phyloP scores from a whole-genome alignment of 305 asterid genomes.

The Nicotiana rustica region DNA sequence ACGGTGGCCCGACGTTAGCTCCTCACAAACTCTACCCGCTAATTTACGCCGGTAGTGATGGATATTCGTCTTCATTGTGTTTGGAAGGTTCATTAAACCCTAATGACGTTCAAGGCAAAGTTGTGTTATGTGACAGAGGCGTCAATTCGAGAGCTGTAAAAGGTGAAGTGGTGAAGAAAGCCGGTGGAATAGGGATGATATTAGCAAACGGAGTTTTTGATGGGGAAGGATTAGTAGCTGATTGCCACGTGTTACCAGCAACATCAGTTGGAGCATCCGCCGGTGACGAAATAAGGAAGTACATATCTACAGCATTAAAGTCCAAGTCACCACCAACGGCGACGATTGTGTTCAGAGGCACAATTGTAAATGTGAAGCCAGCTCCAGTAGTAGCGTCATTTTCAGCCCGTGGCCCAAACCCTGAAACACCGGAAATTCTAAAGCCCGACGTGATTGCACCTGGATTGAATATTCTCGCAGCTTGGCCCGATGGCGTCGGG shows the following conservation, averaged over 20 bases:
- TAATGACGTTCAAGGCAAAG: slow-evolving; percentile 61
- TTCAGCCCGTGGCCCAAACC: slow-evolving; percentile 89
- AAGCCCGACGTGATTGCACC: slow-evolving; percentile 97
- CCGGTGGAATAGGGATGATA: slow-evolving; percentile 89
- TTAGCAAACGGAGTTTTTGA: slow-evolving; percentile 87
- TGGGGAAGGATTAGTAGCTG: slow-evolving; percentile 92
- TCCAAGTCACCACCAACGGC: slow-evolving; percentile 57
- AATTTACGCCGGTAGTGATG: slow-evolving; percentile 85
- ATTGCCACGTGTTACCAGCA: slow-evolving; percentile 87
- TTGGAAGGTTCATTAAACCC: slow-evolving; percentile 79
- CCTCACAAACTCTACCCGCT: slow-evolving; percentile 66
- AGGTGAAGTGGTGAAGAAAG: slow-evolving; percentile 88
- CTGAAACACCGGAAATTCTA: slow-evolving; percentile 78
- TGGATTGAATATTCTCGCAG: slow-evolving; percentile 86
- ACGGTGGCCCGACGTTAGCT: slow-evolving; percentile 74
- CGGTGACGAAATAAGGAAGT: slow-evolving; percentile 74
- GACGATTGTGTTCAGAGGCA: slow-evolving; percentile 64
- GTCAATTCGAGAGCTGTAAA: slow-evolving; percentile 82
- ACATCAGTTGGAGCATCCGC: slow-evolving; percentile 74
- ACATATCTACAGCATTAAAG: slow-evolving; percentile 52
- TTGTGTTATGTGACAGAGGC: slow-evolving; percentile 83
- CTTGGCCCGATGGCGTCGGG: slow-evolving; percentile 83
- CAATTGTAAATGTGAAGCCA: slow-evolving; percentile 71
- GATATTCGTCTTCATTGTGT: slow-evolving; percentile 81
- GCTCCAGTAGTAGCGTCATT: slow-evolving; percentile 89